phyloP scores from a whole-genome alignment of 805 yeast genomes.

The Metschnikowia cerradonensis region DNA sequence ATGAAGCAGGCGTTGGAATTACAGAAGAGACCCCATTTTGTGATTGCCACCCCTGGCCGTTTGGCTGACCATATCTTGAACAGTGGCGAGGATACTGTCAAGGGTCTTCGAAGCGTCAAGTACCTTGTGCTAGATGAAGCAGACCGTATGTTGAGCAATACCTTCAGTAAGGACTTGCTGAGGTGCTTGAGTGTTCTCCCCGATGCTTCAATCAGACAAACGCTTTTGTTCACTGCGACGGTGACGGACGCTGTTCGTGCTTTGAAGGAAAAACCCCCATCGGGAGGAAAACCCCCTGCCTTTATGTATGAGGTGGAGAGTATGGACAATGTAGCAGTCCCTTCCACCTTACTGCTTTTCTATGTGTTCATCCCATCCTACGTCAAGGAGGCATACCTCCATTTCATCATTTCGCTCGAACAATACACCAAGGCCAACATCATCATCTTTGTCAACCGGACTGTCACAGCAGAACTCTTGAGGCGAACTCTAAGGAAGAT shows the following conservation, averaged over 20 bases:
- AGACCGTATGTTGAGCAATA: slow-evolving; percentile 79
- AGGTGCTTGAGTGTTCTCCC: slow-evolving; percentile 74
- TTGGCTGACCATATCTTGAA: slow-evolving; percentile 85
- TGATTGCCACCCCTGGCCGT: slow-evolving; percentile 96
- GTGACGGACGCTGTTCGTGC: slow-evolving; percentile 88
- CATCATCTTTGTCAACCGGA: slow-evolving; percentile 87
- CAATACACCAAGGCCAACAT: slow-evolving; percentile 64
- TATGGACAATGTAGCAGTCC: slow-evolving; percentile 74
- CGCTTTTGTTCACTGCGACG: slow-evolving; percentile 91
- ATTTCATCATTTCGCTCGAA: slow-evolving; percentile 59
- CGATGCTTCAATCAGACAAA: slow-evolving; percentile 68
- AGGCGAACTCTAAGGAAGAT: slow-evolving; percentile 70
- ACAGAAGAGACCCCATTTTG: slow-evolving; percentile 84
- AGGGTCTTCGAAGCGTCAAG: slow-evolving; percentile 73
- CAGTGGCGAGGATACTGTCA: slow-evolving; percentile 83
- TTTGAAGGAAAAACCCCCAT: slow-evolving; percentile 59
- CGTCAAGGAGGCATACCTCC: slow-evolving; percentile 86
- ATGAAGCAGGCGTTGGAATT: slow-evolving; percentile 81
- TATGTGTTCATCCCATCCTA: slow-evolving; percentile 80
- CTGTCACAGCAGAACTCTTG: slow-evolving; percentile 83
- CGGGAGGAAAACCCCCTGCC: slow-evolving; percentile 51
- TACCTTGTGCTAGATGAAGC: slow-evolving; percentile 94
- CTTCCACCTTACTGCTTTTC: slow-evolving; percentile 59
- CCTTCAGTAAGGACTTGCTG: slow-evolving; percentile 75
- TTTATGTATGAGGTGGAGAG: slow-evolving; percentile 73